Percentiles rank a stretch among this genome's conserved stretches.
phyloP scores from a whole-genome alignment of 495 filamentous ascomycete genomes.

The Podospora tetraspora region DNA sequence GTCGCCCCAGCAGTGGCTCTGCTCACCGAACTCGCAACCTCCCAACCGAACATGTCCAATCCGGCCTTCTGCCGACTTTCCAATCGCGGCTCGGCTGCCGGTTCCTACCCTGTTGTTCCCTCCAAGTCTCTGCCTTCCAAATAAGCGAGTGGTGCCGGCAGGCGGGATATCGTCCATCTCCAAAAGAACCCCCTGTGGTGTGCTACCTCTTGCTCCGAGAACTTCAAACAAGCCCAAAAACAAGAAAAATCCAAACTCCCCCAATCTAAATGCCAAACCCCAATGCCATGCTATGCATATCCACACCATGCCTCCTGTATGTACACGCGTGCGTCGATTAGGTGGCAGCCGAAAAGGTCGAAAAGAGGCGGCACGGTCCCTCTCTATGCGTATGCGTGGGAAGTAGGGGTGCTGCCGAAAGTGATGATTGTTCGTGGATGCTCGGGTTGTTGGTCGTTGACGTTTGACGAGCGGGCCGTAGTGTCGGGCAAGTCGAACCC shows the following conservation, averaged over 20 bases:
- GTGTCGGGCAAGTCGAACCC: conserved; percentile 13
- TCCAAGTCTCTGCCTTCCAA: not conserved
- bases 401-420: not conserved
- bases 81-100: not conserved
- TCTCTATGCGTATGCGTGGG: not conserved
- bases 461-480: not conserved
- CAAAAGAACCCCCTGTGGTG: conserved; percentile 22
- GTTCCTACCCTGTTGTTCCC: conserved; percentile 3
- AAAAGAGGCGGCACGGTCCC: conserved; percentile 11
- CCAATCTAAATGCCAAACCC: conserved; percentile 50
- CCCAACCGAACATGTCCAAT: not conserved
- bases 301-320: conserved; percentile 49
- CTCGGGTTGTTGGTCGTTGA: not conserved
- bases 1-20: not conserved
- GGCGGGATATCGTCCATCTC: conserved; percentile 24
- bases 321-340: conserved; percentile 39
- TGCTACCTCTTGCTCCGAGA: conserved; percentile 39
- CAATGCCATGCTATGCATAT: conserved; percentile 51
- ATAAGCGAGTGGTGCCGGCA: conserved; percentile 33
- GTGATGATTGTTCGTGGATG: not conserved
- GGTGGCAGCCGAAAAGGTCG: conserved; percentile 27
- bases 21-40: conserved; percentile 4
- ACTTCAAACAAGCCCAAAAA: conserved; percentile 40
- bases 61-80: not conserved
- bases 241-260: conserved; percentile 28